These are phyloP conservation scores for Yamadazyma trypodendri DNA, from an alignment of 1,139 yeast species.

Conservation along the genomic window DNA sequence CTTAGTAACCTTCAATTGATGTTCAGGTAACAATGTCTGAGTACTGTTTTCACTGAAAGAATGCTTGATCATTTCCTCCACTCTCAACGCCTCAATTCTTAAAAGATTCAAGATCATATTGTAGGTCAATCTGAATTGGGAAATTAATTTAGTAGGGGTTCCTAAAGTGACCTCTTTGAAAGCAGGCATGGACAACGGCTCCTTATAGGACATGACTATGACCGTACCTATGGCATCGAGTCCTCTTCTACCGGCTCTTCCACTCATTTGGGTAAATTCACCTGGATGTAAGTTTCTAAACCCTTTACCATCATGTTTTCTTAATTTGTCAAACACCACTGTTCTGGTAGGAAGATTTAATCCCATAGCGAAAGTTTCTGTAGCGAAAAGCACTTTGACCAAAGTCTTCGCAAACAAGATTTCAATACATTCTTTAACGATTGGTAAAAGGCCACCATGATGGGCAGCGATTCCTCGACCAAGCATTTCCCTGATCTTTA, in stretches of 20 bases:
- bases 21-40: conserved; percentile 85
- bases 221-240: conserved; percentile 92
- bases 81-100: conserved; percentile 89
- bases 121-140: conserved; percentile 92
- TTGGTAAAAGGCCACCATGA: conserved; percentile 95
- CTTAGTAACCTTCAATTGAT: conserved; percentile 61
- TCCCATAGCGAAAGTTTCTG: conserved; percentile 99
- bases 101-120: conserved; percentile 91
- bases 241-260: conserved; percentile 98
- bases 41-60: conserved; percentile 91
- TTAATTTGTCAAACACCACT: conserved; percentile 79
- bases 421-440: conserved; percentile 93
- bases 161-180: conserved; percentile 85
- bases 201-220: conserved; percentile 84
- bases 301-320: conserved; percentile 87
- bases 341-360: conserved; percentile 95
- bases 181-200: conserved; percentile 58
- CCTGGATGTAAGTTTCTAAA: conserved; percentile 87
- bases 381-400: conserved; percentile 89
- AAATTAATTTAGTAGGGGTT: conserved; percentile 80
- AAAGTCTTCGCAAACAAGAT: conserved; percentile 83
- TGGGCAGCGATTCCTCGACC: conserved; percentile 95
- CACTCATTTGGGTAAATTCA: conserved; percentile 98
- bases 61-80: conserved; percentile 96
- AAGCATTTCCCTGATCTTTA: conserved; percentile 75